Evolutionary conservation across 176 grass and related monocot genomes (phyloP), one percentile per base, ranked within the genome.

Genomic region (Hyparrhenia diplandra): DNA sequence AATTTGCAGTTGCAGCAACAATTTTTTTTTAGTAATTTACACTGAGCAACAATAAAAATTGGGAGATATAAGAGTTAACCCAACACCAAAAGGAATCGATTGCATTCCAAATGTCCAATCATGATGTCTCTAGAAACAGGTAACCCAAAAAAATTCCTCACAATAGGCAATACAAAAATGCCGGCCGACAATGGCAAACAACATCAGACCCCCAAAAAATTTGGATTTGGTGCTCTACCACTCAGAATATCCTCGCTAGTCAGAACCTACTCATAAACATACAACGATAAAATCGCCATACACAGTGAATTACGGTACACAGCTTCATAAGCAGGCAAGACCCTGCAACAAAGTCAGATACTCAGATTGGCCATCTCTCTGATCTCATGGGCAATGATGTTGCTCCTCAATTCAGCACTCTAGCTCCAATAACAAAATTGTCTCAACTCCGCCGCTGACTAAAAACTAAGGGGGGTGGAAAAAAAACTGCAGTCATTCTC

Each of bases 341-440:
- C 71, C 87, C 87, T 70, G 82, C 77, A 60, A 40, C 55, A 23
- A 35, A 60, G 68, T 46, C 71, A 76, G n/a, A n/a, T 71, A 71
- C 41, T 89, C 80, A 76, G 80, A 83, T 65, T 52, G 75, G 67
- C 58, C 86, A 32, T 37, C 82, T 84, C 64, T 75, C 43, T 70
- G 25, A 30, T 87, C 76, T 81, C 87, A 45, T 51, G 77, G 51
- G 75, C 81, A 88, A 69, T 83, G 82, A 81, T 29, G 71, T 85
- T 85, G 64, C 63, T 81, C 77, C 82, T 66, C 78, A 71, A 73
- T 72, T 71, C 67, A 57, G 83, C 78, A 85, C 73, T 82, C 83
- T 82, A 85, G 72, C 72, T 81, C 69, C 25, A 23, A 39, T 76
- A 64, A 65, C 88, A 89, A 89, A 89, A 89, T 77, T 86, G 66